Evolutionary conservation across 371 early-diverging fungal genomes (phyloP), one percentile per base, ranked within the genome.

Genomic region (Zopfochytrium polystomum): DNA sequence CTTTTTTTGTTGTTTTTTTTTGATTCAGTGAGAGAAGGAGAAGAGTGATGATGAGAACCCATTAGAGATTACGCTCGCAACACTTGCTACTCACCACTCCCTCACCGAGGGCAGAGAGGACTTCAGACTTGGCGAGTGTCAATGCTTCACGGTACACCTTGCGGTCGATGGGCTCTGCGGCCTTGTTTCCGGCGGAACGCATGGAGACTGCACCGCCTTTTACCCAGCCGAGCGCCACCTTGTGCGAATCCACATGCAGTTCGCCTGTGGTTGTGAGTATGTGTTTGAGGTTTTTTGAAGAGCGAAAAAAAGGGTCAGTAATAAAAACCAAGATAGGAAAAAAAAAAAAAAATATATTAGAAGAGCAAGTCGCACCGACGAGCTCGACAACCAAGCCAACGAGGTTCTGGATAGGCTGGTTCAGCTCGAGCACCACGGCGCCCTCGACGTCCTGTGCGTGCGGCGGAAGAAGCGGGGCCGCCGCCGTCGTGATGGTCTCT

Each of bases 201-300:
- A 50, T 47, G 20, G 31, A 15, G 27, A 26, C 50, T 15, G 59
- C 22, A 1, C 59, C 59, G 20, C 59, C 59, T 7, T 32, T 25
- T 30, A 58, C 50, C 59, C 59, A 58, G 9, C 59, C 59, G n/a
- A 58, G 59, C 22, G 50, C 48, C 2, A 58, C 35, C 47, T 58
- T 58, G 50, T 50, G 48, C 34, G 59, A 22, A 27, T 58, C 29
- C 20, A 58, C 51, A 31, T 9, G 7, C 13, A 56, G 9, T 15
- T 44, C 46, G 0, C 57, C 57, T 56, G 35, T n/a, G n/a, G n/a
- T n/a, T n/a, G n/a, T n/a, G n/a, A n/a, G n/a, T n/a, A n/a, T n/a
- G n/a, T n/a, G n/a, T n/a, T n/a, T n/a, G n/a, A n/a, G n/a, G n/a
- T n/a, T n/a, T n/a, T n/a, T n/a, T n/a, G n/a, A n/a, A n/a, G n/a